Evolutionary conservation across 73 alveolate genomes (phyloP).

Genomic region (Symbiodinium natans): DNA sequence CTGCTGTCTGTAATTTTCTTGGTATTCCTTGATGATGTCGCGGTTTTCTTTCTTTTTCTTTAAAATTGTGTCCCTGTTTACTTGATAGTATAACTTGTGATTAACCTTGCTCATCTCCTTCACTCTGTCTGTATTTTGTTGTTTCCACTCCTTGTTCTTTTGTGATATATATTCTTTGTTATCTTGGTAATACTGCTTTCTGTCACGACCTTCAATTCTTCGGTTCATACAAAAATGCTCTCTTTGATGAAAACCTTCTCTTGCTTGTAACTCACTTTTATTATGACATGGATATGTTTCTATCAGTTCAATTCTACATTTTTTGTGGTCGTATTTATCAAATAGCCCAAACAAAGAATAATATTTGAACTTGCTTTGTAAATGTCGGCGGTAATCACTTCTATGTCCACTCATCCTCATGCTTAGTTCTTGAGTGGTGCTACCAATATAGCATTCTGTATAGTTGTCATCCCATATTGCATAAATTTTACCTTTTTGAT

Average conservation of each 20-base stretch:
- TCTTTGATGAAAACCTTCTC: not conserved
- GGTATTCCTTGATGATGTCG: not conserved
- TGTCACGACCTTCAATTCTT: not conserved
- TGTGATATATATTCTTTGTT: not conserved
- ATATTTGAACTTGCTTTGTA: not conserved
- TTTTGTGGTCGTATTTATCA: not conserved
- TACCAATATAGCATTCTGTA: not conserved
- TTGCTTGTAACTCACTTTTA: not conserved
- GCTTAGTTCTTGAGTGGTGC: not conserved
- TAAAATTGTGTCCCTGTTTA: too few species aligned
- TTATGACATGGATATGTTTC: not conserved
- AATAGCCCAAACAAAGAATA: not conserved
- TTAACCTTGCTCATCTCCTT: not conserved
- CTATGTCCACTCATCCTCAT: not conserved
- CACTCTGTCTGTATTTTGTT: not conserved
- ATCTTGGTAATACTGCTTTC: not conserved
- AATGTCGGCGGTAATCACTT: not conserved
- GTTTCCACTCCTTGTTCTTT: too few species aligned
- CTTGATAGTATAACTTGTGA: not conserved
- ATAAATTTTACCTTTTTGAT: not conserved
- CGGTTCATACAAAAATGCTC: not conserved
- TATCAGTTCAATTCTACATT: not conserved
- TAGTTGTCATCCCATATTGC: constrained; percentile 2
- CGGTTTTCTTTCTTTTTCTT: not conserved
- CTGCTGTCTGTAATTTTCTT: not conserved